Conservation (phyloP, 2,329 filamentous ascomycete species). For the Aspergillus piperis region DNA sequence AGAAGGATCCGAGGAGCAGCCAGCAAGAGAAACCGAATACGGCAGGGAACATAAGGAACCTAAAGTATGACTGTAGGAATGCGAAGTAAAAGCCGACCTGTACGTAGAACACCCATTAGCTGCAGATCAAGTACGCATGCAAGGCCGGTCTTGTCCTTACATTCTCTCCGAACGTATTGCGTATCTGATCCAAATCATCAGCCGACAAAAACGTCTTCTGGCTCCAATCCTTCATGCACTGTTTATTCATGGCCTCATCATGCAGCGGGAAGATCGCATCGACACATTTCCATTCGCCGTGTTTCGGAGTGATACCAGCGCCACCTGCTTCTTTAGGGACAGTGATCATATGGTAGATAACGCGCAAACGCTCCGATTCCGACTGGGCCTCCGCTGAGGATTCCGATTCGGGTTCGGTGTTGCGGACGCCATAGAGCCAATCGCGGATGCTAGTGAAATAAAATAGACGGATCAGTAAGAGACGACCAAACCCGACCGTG, state of each 20-base stretch:
- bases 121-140: not conserved
- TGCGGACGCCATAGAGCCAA: conserved; percentile 89
- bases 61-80: conserved; percentile 91
- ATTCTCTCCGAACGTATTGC: conserved; percentile 72
- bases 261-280: conserved; percentile 78
- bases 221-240: conserved; percentile 76
- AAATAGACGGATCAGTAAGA: not conserved
- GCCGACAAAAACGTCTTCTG: conserved; percentile 51
- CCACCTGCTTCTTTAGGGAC: conserved; percentile 73
- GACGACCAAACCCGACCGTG: not conserved
- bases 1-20: conserved; percentile 81
- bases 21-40: conserved; percentile 77
- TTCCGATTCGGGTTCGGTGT: conserved; percentile 70
- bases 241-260: conserved; percentile 72
- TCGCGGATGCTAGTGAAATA: conserved; percentile 70
- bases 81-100: conserved; percentile 93
- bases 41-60: conserved; percentile 79
- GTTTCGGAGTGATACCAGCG: conserved; percentile 71
- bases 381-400: conserved; percentile 77
- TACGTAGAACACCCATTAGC: conserved; percentile 1
- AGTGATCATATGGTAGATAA: conserved; percentile 83
- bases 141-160: conserved; percentile 23
- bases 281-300: conserved; percentile 72
- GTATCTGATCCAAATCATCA: conserved; percentile 72
- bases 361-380: conserved; percentile 83